A percentile compares a stretch with the other conserved stretches of the same genome.
These are phyloP conservation scores for Centella asiatica DNA, from an alignment of 129 eudicot genomes.

Conservation along the genomic window DNA sequence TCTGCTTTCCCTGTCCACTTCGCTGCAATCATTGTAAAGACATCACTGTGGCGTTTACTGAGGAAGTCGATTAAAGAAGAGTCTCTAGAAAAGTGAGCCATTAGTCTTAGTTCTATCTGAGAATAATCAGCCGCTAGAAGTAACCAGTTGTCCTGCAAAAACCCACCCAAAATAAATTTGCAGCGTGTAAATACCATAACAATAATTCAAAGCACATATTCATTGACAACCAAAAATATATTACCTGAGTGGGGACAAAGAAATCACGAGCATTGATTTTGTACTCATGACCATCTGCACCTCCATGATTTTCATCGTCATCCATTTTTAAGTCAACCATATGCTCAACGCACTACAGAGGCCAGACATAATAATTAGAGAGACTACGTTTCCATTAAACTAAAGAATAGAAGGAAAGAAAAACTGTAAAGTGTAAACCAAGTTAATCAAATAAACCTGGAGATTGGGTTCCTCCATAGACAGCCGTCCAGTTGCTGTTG, in stretches of 20 bases:
- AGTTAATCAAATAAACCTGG: slow-evolving; percentile 40
- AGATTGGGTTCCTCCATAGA: slow-evolving; percentile 99
- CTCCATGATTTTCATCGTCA: slow-evolving; percentile 25
- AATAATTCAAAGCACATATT: not conserved
- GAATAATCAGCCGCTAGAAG: slow-evolving; percentile 95
- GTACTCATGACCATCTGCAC: slow-evolving; percentile 23
- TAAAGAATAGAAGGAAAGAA: not conserved
- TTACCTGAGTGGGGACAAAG: slow-evolving; percentile 82
- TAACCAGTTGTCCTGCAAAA: slow-evolving; percentile 81
- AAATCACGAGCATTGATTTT: slow-evolving; percentile 85
- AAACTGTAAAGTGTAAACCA: not conserved
- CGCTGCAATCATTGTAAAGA: slow-evolving; percentile 80
- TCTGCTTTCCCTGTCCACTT: slow-evolving; percentile 75
- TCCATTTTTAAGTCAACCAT: slow-evolving; percentile 67
- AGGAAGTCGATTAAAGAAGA: slow-evolving; percentile 65
- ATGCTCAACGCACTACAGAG: slow-evolving; percentile 86
- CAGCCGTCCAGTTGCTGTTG: slow-evolving; percentile 96
- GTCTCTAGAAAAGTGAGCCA: slow-evolving; percentile 97
- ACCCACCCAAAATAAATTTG: slow-evolving; percentile 6
- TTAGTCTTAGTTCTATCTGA: slow-evolving; percentile 89
- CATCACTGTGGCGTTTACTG: slow-evolving; percentile 65
- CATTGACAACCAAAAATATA: not conserved
- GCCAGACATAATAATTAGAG: not conserved
- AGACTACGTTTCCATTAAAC: not conserved
- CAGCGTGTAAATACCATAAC: slow-evolving; percentile 1